Percentiles rank a stretch among this genome's conserved stretches.
Conservation (phyloP, 2,329 filamentous ascomycete genomes). For the Chrysosporium keratinophilum region DNA sequence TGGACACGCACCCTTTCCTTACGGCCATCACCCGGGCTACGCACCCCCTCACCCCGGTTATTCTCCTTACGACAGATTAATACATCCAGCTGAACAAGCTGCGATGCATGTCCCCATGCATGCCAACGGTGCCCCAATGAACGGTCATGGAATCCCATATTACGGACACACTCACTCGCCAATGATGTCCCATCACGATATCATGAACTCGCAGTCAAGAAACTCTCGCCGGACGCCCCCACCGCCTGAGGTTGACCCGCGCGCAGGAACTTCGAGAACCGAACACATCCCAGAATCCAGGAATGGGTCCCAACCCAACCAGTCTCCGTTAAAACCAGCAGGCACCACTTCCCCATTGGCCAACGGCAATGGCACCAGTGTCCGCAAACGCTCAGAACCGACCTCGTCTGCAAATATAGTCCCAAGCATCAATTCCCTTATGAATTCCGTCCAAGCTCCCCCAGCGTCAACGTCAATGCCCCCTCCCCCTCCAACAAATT, state of each 20-base stretch:
- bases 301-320: conserved; percentile 19
- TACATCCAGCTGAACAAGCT: conserved; percentile 24
- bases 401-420: conserved; percentile 35
- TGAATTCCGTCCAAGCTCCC: conserved; percentile 29
- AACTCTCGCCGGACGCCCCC: conserved; percentile 4
- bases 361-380: conserved; percentile 4
- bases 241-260: background rate
- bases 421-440: conserved; percentile 44
- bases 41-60: conserved; percentile 22
- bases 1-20: conserved; percentile 23
- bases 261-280: background rate
- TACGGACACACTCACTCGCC: conserved; percentile 6
- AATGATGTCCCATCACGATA: background rate
- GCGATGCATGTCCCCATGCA: conserved; percentile 21
- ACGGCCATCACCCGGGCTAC: conserved; percentile 25
- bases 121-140: conserved; percentile 19
- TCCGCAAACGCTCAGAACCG: conserved; percentile 22
- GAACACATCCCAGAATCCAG: background rate
- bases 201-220: background rate
- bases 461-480: conserved; percentile 15
- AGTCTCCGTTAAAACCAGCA: conserved; percentile 21
- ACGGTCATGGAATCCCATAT: conserved; percentile 1
- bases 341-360: conserved; percentile 13
- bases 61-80: conserved; percentile 28
- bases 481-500: conserved; percentile 18